Evolutionary conservation across 2,329 filamentous ascomycete genomes (phyloP).

Genomic region (Juglanconis oblonga): DNA sequence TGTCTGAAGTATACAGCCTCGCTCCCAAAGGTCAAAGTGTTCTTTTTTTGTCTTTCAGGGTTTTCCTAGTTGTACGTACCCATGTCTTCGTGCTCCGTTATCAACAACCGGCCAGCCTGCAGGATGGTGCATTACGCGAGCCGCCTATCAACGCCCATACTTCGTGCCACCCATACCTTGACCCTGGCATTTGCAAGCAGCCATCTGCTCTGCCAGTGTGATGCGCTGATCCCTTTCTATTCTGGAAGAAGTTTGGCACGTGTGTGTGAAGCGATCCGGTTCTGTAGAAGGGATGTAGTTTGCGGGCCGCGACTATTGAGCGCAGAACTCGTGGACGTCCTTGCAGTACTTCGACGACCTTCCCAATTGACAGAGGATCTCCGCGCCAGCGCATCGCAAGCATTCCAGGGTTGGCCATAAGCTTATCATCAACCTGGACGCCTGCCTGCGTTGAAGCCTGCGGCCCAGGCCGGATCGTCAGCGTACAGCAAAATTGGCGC

Average conservation of each 20-base stretch:
- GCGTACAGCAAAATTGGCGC: background rate
- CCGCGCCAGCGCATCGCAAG: background rate
- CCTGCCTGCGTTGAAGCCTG: background rate
- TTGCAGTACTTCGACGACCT: background rate
- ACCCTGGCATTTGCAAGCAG: background rate
- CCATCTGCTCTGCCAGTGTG: background rate
- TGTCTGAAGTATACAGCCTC: too few species aligned
- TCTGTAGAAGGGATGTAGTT: background rate
- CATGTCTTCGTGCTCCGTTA: background rate
- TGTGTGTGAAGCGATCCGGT: background rate
- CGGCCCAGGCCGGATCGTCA: background rate
- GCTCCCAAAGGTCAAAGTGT: too few species aligned
- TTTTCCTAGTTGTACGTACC: too few species aligned
- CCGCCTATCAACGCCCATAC: background rate
- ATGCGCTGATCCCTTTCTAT: too few species aligned
- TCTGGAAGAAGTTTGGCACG: background rate
- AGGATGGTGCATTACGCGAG: background rate
- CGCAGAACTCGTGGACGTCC: background rate
- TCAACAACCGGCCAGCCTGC: background rate
- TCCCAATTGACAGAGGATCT: background rate
- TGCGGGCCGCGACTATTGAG: background rate
- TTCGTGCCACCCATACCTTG: background rate
- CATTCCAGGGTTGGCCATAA: background rate
- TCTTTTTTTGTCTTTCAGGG: too few species aligned
- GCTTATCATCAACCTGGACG: background rate